Percentiles rank a stretch among this genome's conserved stretches.
Evolutionary conservation across 495 filamentous ascomycete species (phyloP).

Genomic region (Cairneyella variabilis): DNA sequence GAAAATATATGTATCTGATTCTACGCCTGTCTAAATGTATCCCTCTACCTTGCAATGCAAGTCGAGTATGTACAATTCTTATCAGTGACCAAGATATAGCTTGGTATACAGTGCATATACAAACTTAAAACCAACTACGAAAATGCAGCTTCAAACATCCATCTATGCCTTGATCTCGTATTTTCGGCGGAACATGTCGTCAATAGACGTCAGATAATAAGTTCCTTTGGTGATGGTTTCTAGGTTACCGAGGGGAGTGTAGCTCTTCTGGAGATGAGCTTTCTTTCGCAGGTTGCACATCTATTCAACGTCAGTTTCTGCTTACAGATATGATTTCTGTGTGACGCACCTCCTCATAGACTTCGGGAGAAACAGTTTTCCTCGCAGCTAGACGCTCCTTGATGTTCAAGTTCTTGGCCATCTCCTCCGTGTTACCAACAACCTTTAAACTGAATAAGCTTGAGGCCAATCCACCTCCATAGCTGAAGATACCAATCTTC

Average conservation of each 20-base stretch:
- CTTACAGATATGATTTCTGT: neutral
- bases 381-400: conserved; percentile 69
- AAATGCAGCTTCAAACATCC: no score
- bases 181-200: conserved; percentile 90
- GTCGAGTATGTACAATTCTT: no score
- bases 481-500: conserved; percentile 89
- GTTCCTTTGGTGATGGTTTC: conserved; percentile 71
- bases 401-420: conserved; percentile 76
- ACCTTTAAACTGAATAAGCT: conserved; percentile 88
- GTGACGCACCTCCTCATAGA: conserved; percentile 64
- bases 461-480: conserved; percentile 87
- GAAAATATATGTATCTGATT: no score
- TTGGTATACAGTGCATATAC: no score
- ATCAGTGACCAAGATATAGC: no score
- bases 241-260: conserved; percentile 69
- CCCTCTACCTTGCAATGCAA: no score
- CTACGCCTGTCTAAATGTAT: no score
- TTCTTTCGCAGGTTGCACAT: conserved; percentile 93
- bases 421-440: conserved; percentile 68
- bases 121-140: no score
- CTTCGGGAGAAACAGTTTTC: conserved; percentile 70
- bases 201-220: conserved; percentile 87
- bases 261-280: conserved; percentile 91
- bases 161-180: conserved; percentile 83
- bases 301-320: conserved; percentile 31